A percentile compares a stretch with the other conserved stretches of the same genome.
phyloP scores from a whole-genome alignment of 2,329 filamentous ascomycete genomes.

The Acephala macrosclerotiorum region DNA sequence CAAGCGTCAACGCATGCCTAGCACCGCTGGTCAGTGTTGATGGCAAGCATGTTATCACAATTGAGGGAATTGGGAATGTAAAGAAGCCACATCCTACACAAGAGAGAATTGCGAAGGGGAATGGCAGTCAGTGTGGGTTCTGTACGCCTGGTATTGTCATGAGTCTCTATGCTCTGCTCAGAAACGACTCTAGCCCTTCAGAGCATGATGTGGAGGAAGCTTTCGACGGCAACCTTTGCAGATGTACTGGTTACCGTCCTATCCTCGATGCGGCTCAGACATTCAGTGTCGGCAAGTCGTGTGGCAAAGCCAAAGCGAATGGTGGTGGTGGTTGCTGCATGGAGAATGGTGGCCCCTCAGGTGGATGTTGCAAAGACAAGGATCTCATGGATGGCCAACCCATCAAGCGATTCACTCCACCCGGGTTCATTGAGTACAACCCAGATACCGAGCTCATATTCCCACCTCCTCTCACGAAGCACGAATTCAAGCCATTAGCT shows the following conservation, averaged over 20 bases:
- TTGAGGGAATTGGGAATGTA: constrained; percentile 92
- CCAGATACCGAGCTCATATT: constrained; percentile 96
- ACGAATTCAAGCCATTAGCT: constrained; percentile 80
- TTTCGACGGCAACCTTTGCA: constrained; percentile 93
- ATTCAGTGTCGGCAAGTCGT: constrained; percentile 65
- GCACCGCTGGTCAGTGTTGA: constrained; percentile 92
- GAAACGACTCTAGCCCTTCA: constrained; percentile 81
- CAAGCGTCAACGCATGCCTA: constrained; percentile 94
- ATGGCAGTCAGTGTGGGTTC: constrained; percentile 92
- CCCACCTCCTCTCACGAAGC: constrained; percentile 82
- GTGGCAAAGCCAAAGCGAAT: constrained; percentile 57
- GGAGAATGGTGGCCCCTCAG: constrained; percentile 60
- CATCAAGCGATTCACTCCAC: constrained; percentile 78
- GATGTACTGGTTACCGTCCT: constrained; percentile 93
- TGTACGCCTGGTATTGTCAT: constrained; percentile 98
- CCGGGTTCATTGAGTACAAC: constrained; percentile 93
- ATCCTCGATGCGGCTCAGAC: constrained; percentile 94
- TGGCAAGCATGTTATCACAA: constrained; percentile 97
- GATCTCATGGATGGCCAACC: constrained; percentile 56
- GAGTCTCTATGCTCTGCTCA: constrained; percentile 91
- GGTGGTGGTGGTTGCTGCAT: constrained; percentile 73
- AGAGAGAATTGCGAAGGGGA: constrained; percentile 87
- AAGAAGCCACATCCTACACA: constrained; percentile 88
- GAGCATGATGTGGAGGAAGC: constrained; percentile 92
- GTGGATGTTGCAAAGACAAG: constrained; percentile 75